Percentiles rank a stretch among this genome's conserved stretches.
Conservation (phyloP, 306 rosid genomes). For the Datisca glomerata region DNA sequence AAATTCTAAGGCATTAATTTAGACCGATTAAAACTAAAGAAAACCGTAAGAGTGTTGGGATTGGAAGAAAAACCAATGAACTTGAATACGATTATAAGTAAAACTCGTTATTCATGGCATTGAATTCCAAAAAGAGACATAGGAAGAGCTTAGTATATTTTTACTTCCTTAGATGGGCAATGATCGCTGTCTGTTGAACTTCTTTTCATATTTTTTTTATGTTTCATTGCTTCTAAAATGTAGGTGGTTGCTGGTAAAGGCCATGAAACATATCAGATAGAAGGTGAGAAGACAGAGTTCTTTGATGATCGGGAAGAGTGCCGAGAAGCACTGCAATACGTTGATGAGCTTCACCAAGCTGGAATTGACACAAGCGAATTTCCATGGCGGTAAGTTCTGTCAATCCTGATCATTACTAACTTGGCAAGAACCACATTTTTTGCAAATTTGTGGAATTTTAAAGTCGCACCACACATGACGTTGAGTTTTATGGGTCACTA, state of each 20-base stretch:
- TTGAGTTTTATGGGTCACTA: too few relatives aligned
- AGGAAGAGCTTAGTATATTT: too few relatives aligned
- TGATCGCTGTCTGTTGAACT: too few relatives aligned
- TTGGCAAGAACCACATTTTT: background rate
- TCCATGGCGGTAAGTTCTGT: slow-evolving; percentile 93
- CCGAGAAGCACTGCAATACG: slow-evolving; percentile 87
- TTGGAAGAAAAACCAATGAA: too few relatives aligned
- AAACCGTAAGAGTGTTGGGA: too few relatives aligned
- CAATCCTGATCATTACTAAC: too few relatives aligned
- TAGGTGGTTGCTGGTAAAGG: slow-evolving; percentile 98
- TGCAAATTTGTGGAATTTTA: background rate
- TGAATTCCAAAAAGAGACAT: too few relatives aligned
- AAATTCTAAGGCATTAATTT: too few relatives aligned
- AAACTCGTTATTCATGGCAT: too few relatives aligned
- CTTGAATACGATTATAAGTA: too few relatives aligned
- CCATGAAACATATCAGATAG: slow-evolving; percentile 68
- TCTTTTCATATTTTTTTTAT: background rate
- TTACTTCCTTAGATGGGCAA: too few relatives aligned
- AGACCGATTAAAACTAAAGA: too few relatives aligned
- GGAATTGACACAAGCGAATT: slow-evolving; percentile 97
- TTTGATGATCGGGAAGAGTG: slow-evolving; percentile 94
- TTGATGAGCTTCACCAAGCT: slow-evolving; percentile 94
- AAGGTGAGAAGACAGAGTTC: slow-evolving; percentile 65
- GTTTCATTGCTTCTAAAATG: slow-evolving; percentile 14
- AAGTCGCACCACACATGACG: background rate